Evolutionary conservation across 805 yeast genomes (phyloP).

Genomic region (Yamadazyma tumulicola): DNA sequence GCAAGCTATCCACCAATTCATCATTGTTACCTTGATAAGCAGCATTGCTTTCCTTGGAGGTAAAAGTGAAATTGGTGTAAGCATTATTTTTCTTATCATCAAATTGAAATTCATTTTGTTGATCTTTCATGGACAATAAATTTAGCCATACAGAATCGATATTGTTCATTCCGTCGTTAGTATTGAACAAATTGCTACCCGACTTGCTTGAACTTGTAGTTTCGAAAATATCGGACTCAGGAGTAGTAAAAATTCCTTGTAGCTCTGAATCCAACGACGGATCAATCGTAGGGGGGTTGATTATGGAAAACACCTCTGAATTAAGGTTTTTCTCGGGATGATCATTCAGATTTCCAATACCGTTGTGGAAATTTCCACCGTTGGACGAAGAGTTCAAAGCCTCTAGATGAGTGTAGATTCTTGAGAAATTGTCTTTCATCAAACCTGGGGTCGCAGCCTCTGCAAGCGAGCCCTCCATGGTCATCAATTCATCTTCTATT

Average conservation of each 20-base stretch:
- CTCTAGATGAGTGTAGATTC: background rate
- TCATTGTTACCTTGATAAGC: too few relatives aligned
- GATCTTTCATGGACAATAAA: slow-evolving; percentile 5
- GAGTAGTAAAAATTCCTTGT: slow-evolving; percentile 1
- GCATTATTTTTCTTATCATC: background rate
- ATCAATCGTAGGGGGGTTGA: slow-evolving; percentile 1
- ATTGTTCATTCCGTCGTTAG: background rate
- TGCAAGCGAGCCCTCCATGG: too few relatives aligned
- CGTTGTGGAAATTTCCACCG: background rate
- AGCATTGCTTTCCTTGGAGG: too few relatives aligned
- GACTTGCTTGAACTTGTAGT: slow-evolving; percentile 6
- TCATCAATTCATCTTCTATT: slow-evolving; percentile 1
- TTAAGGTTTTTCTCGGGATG: background rate
- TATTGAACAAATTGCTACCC: background rate
- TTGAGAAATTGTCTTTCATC: background rate
- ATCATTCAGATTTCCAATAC: background rate
- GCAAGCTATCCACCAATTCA: too few relatives aligned
- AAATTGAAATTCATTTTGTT: slow-evolving; percentile 1
- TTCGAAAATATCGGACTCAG: slow-evolving; percentile 7
- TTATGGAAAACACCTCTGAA: background rate
- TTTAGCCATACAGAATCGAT: slow-evolving; percentile 8
- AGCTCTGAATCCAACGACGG: background rate
- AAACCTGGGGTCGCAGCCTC: too few relatives aligned
- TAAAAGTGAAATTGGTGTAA: background rate
- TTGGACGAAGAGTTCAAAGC: background rate